Evolutionary conservation across 106 monocot genomes (phyloP).

Genomic region (Dendrobium officinale): DNA sequence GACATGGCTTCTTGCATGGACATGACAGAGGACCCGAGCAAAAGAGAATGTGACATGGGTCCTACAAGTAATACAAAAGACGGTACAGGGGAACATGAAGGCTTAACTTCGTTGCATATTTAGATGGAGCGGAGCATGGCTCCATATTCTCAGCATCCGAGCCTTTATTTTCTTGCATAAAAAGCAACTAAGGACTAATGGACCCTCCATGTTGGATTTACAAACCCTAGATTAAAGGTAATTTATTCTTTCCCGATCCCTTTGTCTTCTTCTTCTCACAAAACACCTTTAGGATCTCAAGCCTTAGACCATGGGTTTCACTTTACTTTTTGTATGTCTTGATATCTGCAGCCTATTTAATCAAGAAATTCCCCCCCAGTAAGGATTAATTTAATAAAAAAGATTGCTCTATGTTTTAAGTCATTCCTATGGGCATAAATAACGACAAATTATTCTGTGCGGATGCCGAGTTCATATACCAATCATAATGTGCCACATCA

Average conservation of each 20-base stretch:
- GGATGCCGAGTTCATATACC: no score
- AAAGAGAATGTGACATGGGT: not conserved
- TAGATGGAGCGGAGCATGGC: not conserved
- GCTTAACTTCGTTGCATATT: not conserved
- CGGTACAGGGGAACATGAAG: conserved; percentile 1
- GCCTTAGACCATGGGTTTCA: not conserved
- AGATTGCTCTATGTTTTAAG: not conserved
- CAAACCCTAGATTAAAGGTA: not conserved
- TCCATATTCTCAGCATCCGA: conserved; percentile 2
- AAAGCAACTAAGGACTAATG: not conserved
- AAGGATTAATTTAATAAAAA: not conserved
- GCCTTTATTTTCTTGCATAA: conserved; percentile 1
- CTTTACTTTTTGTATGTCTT: not conserved
- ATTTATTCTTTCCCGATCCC: not conserved
- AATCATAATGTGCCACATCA: no score
- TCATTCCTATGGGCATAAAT: no score
- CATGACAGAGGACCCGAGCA: not conserved
- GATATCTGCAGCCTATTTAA: not conserved
- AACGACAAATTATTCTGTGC: no score
- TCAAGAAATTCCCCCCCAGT: not conserved
- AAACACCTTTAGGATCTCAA: conserved; percentile 4
- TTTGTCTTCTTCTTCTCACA: conserved; percentile 1
- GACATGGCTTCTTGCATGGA: not conserved
- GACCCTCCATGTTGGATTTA: not conserved
- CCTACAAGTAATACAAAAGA: not conserved